Evolutionary conservation across 169 alveolate genomes (phyloP).

Genomic region (Theileria equi): DNA sequence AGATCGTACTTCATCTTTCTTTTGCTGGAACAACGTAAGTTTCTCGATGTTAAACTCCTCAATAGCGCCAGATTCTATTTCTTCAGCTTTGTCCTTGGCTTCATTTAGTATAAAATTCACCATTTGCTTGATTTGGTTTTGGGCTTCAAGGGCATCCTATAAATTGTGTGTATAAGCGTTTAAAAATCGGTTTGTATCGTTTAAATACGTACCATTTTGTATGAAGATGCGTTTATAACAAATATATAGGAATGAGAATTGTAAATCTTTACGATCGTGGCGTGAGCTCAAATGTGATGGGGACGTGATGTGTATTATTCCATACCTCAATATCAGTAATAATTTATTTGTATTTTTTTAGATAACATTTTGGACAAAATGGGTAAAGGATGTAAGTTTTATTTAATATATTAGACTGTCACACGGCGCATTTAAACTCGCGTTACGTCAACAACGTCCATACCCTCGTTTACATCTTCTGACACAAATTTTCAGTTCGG

Average conservation of each 20-base stretch:
- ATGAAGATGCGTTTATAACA: neutral
- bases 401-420: neutral
- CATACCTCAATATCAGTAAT: neutral
- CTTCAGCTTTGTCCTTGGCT: conserved; percentile 91
- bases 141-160: conserved; percentile 89
- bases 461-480: neutral
- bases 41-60: conserved; percentile 91
- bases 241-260: neutral
- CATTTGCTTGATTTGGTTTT: conserved; percentile 90
- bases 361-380: conserved; percentile 24
- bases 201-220: too few species aligned
- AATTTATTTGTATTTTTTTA: neutral
- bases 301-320: conserved; percentile 16
- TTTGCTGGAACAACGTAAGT: conserved; percentile 84
- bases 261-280: conserved; percentile 1
- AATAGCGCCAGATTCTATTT: conserved; percentile 87
- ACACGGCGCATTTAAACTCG: neutral
- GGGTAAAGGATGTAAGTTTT: conserved; percentile 67
- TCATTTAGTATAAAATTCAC: conserved; percentile 89
- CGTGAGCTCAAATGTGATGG: neutral
- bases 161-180: neutral
- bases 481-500: conserved; percentile 73
- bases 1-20: conserved; percentile 85
- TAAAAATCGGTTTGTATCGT: too few species aligned
- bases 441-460: conserved; percentile 1